These are phyloP conservation scores for Fraxinus platypoda DNA, from an alignment of 305 asterid species.

Conservation along the genomic window DNA sequence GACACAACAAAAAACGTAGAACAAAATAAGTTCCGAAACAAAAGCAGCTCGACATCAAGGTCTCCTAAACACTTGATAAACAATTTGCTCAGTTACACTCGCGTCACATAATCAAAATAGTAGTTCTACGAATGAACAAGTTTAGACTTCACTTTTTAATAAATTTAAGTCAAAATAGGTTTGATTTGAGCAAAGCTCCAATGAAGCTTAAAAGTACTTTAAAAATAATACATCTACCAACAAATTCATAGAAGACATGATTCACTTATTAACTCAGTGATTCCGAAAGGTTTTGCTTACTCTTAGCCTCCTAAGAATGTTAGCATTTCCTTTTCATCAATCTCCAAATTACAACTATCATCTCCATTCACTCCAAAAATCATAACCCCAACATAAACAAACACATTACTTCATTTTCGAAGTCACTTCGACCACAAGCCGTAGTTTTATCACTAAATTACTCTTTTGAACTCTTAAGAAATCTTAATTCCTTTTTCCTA, in stretches of 20 bases:
- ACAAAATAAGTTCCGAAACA: no score
- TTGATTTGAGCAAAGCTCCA: neutral
- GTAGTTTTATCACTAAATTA: neutral
- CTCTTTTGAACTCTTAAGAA: neutral
- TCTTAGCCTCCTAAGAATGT: neutral
- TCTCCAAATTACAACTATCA: neutral
- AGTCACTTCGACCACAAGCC: neutral
- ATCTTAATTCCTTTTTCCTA: neutral
- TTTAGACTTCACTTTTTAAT: neutral
- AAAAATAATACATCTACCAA: no score
- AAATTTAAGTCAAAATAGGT: no score
- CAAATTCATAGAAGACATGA: no score
- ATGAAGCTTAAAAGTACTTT: no score
- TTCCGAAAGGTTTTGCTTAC: neutral
- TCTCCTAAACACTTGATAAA: neutral
- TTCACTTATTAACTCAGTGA: neutral
- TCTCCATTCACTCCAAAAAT: neutral
- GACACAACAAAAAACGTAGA: no score
- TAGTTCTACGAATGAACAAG: neutral
- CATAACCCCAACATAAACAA: neutral
- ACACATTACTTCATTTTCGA: neutral
- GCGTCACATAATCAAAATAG: neutral
- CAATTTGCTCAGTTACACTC: neutral
- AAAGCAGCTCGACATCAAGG: neutral
- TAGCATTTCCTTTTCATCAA: neutral